These are phyloP conservation scores for Stagonosporopsis vannaccii DNA, from an alignment of 2,329 filamentous ascomycete genomes.

Conservation along the genomic window DNA sequence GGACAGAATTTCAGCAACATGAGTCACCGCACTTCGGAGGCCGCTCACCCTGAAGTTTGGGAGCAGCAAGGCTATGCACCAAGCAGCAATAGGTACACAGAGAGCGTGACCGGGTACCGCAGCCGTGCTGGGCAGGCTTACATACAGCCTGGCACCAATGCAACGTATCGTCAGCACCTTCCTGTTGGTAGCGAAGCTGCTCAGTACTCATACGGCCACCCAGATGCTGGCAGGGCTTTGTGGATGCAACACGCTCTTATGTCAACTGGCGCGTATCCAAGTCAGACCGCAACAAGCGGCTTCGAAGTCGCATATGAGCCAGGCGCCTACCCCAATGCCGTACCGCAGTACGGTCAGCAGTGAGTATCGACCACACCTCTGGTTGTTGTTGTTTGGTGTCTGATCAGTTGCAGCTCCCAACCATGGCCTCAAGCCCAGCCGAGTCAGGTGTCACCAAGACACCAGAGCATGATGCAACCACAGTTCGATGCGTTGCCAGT, in stretches of 20 bases:
- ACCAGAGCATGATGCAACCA: not conserved
- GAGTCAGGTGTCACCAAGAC: not conserved
- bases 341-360: not conserved
- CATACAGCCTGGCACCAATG: not conserved
- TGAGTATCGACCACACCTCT: not conserved
- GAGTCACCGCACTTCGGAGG: not conserved
- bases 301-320: not conserved
- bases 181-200: not conserved
- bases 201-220: not conserved
- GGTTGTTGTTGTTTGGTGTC: not conserved
- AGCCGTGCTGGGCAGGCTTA: not conserved
- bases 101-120: not conserved
- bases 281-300: not conserved
- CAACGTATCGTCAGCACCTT: not conserved
- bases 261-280: not conserved
- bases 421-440: not conserved
- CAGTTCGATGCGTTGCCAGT: not conserved
- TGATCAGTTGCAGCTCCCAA: not conserved
- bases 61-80: conserved; percentile 1
- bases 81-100: not conserved
- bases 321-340: not conserved
- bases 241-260: not conserved
- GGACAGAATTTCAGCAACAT: not conserved
- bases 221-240: not conserved
- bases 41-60: conserved; percentile 1